These are phyloP conservation scores for Candida germanica DNA, from an alignment of 805 yeast species.

Conservation along the genomic window DNA sequence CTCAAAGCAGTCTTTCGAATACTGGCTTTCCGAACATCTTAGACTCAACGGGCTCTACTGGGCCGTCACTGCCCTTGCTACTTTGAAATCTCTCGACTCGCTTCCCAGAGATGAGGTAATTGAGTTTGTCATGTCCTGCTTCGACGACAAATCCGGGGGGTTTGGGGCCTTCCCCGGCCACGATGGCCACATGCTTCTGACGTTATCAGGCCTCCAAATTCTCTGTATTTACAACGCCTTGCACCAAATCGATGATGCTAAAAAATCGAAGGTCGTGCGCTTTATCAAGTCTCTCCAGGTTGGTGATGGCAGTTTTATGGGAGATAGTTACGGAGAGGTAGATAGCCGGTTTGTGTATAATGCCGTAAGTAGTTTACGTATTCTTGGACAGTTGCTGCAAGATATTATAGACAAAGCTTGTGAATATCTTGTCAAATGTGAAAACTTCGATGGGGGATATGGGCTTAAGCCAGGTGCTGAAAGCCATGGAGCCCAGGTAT, in stretches of 20 bases:
- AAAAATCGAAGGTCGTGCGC: slow-evolving; percentile 21
- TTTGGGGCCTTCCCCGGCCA: slow-evolving; percentile 89
- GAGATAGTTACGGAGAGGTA: slow-evolving; percentile 88
- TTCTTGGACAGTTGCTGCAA: slow-evolving; percentile 61
- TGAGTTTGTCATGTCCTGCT: slow-evolving; percentile 68
- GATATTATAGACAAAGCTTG: slow-evolving; percentile 60
- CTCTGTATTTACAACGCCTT: slow-evolving; percentile 63
- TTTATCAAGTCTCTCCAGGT: slow-evolving; percentile 45
- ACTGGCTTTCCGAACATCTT: slow-evolving; percentile 88
- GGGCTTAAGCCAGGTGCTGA: slow-evolving; percentile 95
- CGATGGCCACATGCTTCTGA: slow-evolving; percentile 82
- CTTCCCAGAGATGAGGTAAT: slow-evolving; percentile 63
- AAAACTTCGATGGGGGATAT: slow-evolving; percentile 93
- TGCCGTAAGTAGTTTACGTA: slow-evolving; percentile 69
- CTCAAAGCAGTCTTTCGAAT: slow-evolving; percentile 55
- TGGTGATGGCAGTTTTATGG: slow-evolving; percentile 74
- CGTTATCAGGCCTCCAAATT: slow-evolving; percentile 84
- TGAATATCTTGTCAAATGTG: slow-evolving; percentile 62
- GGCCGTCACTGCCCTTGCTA: slow-evolving; percentile 79
- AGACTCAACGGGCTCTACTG: slow-evolving; percentile 91
- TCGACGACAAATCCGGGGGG: slow-evolving; percentile 60
- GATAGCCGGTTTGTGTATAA: slow-evolving; percentile 90
- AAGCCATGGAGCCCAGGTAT: slow-evolving; percentile 89
- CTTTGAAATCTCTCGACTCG: slow-evolving; percentile 51
- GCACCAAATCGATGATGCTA: slow-evolving; percentile 34